A percentile compares a stretch with the other conserved stretches of the same genome.
These are phyloP conservation scores for Pythium insidiosum DNA, from an alignment of 352 stramenopile species.

Conservation along the genomic window DNA sequence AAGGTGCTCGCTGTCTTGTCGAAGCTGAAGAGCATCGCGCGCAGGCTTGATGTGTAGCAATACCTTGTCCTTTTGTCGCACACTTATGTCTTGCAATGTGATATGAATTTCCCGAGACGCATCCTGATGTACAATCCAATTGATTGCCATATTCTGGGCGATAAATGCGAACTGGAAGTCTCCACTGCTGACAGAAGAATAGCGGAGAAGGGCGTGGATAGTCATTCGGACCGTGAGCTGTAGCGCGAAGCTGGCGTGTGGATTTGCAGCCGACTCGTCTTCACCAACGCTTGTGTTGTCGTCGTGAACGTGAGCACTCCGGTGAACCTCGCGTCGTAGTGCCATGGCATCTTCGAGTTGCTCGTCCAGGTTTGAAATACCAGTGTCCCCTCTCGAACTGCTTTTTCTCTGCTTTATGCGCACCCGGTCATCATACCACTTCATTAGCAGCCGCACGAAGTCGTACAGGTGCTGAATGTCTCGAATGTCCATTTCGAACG, in stretches of 20 bases:
- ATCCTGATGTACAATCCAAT: conserved; percentile 39
- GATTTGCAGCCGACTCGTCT: too few relatives aligned
- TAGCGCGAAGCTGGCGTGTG: conserved; percentile 35
- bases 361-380: too few relatives aligned
- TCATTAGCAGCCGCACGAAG: not conserved
- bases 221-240: conserved; percentile 50
- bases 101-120: conserved; percentile 34
- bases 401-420: too few relatives aligned
- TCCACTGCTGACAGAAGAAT: conserved; percentile 27
- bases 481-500: conserved; percentile 29
- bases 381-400: too few relatives aligned
- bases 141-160: conserved; percentile 31
- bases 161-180: conserved; percentile 25
- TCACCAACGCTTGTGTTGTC: not conserved
- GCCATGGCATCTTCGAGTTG: not conserved
- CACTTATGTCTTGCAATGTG: conserved; percentile 35
- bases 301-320: not conserved
- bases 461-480: conserved; percentile 25
- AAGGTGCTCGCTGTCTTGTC: conserved; percentile 10
- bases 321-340: not conserved
- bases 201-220: conserved; percentile 26
- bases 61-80: conserved; percentile 34
- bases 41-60: conserved; percentile 46
- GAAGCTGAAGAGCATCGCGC: conserved; percentile 37
- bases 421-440: too few relatives aligned